These are phyloP conservation scores for Psophocarpus tetragonolobus DNA, from an alignment of 306 rosid genomes.

Conservation along the genomic window DNA sequence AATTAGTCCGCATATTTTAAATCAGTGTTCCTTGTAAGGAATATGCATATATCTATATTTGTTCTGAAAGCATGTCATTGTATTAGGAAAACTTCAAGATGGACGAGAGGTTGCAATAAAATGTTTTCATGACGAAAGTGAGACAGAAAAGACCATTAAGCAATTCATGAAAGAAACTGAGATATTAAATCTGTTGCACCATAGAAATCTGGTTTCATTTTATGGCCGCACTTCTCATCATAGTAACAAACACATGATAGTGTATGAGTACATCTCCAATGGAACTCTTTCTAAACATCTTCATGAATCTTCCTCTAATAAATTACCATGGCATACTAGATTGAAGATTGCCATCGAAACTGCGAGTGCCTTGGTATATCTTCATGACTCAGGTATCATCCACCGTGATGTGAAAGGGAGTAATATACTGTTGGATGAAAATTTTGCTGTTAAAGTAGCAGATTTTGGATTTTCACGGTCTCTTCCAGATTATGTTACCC, in stretches of 20 bases:
- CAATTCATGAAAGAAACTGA: conserved; percentile 67
- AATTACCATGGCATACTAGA: conserved; percentile 52
- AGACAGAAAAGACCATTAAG: conserved; percentile 43
- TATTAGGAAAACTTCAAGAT: conserved; percentile 59
- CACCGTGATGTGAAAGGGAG: conserved; percentile 71
- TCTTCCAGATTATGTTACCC: conserved; percentile 42
- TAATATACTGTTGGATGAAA: conserved; percentile 58
- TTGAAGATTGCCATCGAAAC: conserved; percentile 66
- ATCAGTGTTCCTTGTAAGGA: background rate
- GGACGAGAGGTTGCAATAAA: conserved; percentile 67
- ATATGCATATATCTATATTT: background rate
- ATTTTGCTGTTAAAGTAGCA: conserved; percentile 60
- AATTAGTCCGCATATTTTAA: background rate
- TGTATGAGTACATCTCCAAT: conserved; percentile 59
- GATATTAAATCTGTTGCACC: conserved; percentile 46
- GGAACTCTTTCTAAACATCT: conserved; percentile 68
- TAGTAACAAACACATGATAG: conserved; percentile 56
- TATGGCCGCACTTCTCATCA: conserved; percentile 55
- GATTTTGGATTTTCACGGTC: conserved; percentile 69
- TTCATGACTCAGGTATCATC: conserved; percentile 63
- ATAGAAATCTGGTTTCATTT: conserved; percentile 55
- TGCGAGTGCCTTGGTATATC: conserved; percentile 59
- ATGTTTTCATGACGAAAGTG: conserved; percentile 44
- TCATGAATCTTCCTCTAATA: background rate
- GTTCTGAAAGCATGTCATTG: background rate